Conservation (phyloP, 2,329 filamentous ascomycete species). For the Scleromitrula shiraiana region DNA sequence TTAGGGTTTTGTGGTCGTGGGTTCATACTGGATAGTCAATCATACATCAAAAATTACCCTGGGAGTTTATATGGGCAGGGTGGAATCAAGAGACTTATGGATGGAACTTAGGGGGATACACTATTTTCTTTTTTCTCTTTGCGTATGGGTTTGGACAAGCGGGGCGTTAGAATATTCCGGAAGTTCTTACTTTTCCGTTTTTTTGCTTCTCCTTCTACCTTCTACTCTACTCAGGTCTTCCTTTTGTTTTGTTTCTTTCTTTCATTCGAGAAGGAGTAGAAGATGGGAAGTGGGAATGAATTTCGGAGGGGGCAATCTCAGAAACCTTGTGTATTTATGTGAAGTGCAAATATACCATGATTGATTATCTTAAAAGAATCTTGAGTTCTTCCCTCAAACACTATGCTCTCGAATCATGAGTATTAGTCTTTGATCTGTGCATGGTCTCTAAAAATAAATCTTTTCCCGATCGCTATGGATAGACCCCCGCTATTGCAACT, state of each 20-base stretch:
- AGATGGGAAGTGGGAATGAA: too few species aligned
- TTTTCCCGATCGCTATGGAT: too few species aligned
- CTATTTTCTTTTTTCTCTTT: not conserved
- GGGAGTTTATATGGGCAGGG: conserved; percentile 6
- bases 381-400: too few species aligned
- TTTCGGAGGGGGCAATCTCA: too few species aligned
- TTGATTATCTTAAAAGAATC: too few species aligned
- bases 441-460: too few species aligned
- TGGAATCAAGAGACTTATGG: not conserved
- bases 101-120: not conserved
- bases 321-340: too few species aligned
- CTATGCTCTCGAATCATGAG: too few species aligned
- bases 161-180: not conserved
- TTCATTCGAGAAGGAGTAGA: too few species aligned
- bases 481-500: too few species aligned
- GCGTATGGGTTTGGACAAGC: not conserved
- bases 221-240: not conserved
- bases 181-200: not conserved
- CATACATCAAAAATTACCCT: conserved; percentile 2
- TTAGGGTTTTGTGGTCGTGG: not conserved
- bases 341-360: too few species aligned
- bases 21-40: conserved; percentile 2
- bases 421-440: too few species aligned
- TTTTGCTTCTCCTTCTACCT: not conserved
- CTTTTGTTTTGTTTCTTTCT: not conserved